These are phyloP conservation scores for Hevea brasiliensis DNA, from an alignment of 345 rosid species.

Conservation along the genomic window DNA sequence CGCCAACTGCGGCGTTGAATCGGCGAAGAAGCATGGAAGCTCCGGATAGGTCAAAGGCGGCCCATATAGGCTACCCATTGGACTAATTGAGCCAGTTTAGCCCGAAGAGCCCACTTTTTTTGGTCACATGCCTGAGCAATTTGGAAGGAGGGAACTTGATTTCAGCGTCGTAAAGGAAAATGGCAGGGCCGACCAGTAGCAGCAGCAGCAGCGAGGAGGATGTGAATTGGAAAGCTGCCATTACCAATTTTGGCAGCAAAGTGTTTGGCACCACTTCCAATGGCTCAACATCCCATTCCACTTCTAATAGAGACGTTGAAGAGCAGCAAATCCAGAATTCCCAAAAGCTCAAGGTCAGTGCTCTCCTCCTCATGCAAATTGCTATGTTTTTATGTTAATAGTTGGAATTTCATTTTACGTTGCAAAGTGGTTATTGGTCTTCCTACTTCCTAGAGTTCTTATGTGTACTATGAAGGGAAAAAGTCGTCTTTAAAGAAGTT, in stretches of 20 bases:
- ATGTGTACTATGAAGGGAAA: too few relatives aligned
- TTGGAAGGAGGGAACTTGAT: too few relatives aligned
- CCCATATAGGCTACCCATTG: background rate
- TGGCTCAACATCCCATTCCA: constrained; percentile 21
- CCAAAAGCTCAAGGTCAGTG: constrained; percentile 65
- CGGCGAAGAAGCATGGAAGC: background rate
- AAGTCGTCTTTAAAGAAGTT: too few relatives aligned
- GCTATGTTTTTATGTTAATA: background rate
- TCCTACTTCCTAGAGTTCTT: background rate
- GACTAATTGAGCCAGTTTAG: background rate
- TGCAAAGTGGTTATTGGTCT: background rate
- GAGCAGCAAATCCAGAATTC: constrained; percentile 34
- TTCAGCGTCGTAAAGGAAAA: background rate
- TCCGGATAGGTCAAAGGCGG: background rate
- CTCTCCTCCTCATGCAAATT: background rate
- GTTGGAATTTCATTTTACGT: background rate
- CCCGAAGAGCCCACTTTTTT: constrained; percentile 3
- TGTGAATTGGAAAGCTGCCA: constrained; percentile 63
- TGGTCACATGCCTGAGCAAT: too few relatives aligned
- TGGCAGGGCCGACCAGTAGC: constrained; percentile 36
- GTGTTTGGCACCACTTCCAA: constrained; percentile 16
- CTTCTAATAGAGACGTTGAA: constrained; percentile 20
- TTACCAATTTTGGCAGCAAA: constrained; percentile 47
- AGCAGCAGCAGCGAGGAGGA: constrained; percentile 72
- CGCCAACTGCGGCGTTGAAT: background rate